These are phyloP conservation scores for Fusarium incarnatum DNA, from an alignment of 2,329 filamentous ascomycete genomes.

Conservation along the genomic window DNA sequence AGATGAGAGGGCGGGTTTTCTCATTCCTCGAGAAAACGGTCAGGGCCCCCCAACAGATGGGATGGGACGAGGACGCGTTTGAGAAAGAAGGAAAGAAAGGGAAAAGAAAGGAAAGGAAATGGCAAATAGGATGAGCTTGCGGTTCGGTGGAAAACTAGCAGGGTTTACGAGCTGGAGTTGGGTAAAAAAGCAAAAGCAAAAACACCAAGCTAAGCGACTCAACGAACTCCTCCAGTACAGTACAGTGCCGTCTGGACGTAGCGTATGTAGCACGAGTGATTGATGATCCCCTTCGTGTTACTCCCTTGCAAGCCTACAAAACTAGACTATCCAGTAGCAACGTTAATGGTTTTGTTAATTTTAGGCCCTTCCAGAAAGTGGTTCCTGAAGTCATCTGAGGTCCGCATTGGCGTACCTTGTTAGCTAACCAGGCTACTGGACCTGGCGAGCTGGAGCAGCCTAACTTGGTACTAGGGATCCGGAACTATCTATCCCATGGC, in stretches of 20 bases:
- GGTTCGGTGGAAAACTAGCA: slow-evolving; percentile 4
- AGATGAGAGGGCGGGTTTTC: slow-evolving; percentile 7
- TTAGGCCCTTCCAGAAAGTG: slow-evolving; percentile 11
- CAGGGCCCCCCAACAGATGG: background rate
- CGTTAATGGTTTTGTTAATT: slow-evolving; percentile 12
- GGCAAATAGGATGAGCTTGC: slow-evolving; percentile 3
- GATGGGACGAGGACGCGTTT: background rate
- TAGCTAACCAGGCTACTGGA: background rate
- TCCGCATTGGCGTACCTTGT: slow-evolving; percentile 1
- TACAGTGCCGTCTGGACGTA: background rate
- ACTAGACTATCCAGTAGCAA: slow-evolving; percentile 7
- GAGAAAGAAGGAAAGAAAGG: slow-evolving; percentile 5
- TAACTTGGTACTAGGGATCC: background rate
- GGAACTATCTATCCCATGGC: background rate
- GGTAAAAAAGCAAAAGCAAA: slow-evolving; percentile 24
- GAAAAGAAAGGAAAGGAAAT: background rate
- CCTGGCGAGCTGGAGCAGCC: background rate
- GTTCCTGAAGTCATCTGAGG: background rate
- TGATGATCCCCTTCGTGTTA: slow-evolving; percentile 23
- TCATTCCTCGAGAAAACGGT: slow-evolving; percentile 18
- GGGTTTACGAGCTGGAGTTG: slow-evolving; percentile 6
- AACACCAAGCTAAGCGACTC: slow-evolving; percentile 10
- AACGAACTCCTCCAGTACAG: background rate
- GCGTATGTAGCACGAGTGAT: slow-evolving; percentile 2
- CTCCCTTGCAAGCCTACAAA: slow-evolving; percentile 4